phyloP scores from a whole-genome alignment of 352 stramenopile genomes.

The Globisporangium heterothallicum region DNA sequence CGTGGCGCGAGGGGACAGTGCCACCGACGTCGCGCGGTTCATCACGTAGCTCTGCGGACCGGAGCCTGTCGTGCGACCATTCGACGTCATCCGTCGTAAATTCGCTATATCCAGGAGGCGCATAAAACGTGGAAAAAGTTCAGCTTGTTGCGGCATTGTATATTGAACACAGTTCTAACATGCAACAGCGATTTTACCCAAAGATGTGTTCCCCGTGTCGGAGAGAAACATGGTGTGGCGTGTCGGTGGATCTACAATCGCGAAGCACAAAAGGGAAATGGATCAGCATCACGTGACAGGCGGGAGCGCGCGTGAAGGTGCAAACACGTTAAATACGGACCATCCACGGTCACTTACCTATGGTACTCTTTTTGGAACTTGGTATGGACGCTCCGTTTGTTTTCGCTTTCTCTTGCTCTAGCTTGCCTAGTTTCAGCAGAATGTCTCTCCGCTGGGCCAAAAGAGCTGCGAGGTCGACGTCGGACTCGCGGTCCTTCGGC shows the following conservation, averaged over 20 bases:
- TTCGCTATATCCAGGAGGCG: conserved; percentile 29
- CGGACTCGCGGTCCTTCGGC: conserved; percentile 58
- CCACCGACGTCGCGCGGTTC: conserved; percentile 40
- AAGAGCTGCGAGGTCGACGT: conserved; percentile 73
- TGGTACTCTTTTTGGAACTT: conserved; percentile 26
- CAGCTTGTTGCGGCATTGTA: conserved; percentile 21
- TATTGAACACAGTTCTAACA: conserved; percentile 13
- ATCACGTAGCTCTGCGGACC: conserved; percentile 38
- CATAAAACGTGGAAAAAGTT: conserved; percentile 9
- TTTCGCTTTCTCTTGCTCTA: conserved; percentile 54
- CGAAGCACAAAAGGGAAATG: neutral
- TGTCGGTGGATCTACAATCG: conserved; percentile 20
- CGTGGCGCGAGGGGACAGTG: conserved; percentile 40
- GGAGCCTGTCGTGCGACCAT: conserved; percentile 28
- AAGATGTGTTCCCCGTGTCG: conserved; percentile 26
- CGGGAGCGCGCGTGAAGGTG: neutral
- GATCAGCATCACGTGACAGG: conserved; percentile 2
- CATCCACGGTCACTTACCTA: conserved; percentile 31
- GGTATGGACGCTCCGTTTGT: conserved; percentile 24
- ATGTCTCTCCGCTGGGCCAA: conserved; percentile 75
- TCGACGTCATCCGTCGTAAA: conserved; percentile 48
- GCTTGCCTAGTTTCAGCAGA: conserved; percentile 52
- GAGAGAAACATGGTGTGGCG: conserved; percentile 45
- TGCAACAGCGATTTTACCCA: conserved; percentile 24
- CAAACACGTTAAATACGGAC: neutral